Percentiles rank a stretch among this genome's conserved stretches.
Evolutionary conservation across 2,329 filamentous ascomycete genomes (phyloP).

Genomic region (Didymosphaeria variabile): DNA sequence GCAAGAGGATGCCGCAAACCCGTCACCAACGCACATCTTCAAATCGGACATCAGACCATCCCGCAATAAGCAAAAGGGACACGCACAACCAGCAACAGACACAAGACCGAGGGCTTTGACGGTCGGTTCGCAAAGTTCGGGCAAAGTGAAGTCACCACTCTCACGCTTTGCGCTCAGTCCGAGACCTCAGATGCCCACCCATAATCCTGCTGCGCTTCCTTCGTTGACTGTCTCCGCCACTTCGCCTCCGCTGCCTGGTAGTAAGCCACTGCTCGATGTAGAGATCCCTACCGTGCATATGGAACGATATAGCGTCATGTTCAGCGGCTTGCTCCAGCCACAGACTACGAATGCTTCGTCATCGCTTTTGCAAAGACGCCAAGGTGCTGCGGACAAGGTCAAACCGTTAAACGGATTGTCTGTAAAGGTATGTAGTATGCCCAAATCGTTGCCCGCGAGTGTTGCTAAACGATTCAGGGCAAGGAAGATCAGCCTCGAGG

Average conservation of each 20-base stretch:
- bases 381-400: constrained; percentile 44
- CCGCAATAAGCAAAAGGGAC: constrained; percentile 34
- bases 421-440: constrained; percentile 39
- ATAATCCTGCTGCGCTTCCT: constrained; percentile 26
- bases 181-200: constrained; percentile 21
- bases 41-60: constrained; percentile 42
- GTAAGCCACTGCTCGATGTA: constrained; percentile 67
- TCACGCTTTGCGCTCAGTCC: constrained; percentile 31
- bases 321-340: constrained; percentile 73
- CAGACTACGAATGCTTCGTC: constrained; percentile 32
- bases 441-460: background rate
- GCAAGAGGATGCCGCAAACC: constrained; percentile 28
- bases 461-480: constrained; percentile 20
- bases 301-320: constrained; percentile 96
- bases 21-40: constrained; percentile 42
- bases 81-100: constrained; percentile 26
- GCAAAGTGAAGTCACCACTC: constrained; percentile 24
- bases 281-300: constrained; percentile 82
- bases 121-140: constrained; percentile 19
- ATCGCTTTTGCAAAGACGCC: constrained; percentile 46
- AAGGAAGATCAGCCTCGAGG: constrained; percentile 30
- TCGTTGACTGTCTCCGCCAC: constrained; percentile 27
- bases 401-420: constrained; percentile 45
- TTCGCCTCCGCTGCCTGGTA: constrained; percentile 19
- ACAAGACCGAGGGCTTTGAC: constrained; percentile 34